phyloP scores from a whole-genome alignment of 179 eudicot genomes.

The Silene coronaria region DNA sequence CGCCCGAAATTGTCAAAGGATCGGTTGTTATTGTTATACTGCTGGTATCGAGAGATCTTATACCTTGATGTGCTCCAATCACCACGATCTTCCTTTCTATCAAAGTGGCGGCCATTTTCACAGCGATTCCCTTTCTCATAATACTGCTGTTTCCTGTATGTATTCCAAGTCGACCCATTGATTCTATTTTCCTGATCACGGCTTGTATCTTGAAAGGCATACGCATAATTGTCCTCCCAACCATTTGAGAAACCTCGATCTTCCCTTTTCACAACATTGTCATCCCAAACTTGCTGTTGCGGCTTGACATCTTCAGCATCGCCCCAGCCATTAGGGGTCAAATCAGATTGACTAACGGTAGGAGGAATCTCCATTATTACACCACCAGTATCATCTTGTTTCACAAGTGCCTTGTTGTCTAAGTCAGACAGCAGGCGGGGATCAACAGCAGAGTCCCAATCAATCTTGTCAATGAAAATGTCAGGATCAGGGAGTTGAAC shows the following conservation, averaged over 20 bases:
- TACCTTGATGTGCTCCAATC: conserved; percentile 21
- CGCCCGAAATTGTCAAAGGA: conserved; percentile 7
- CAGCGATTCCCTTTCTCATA: conserved; percentile 1
- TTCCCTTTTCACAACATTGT: neutral
- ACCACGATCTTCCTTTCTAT: conserved; percentile 7
- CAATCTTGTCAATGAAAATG: conserved; percentile 50
- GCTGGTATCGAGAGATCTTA: conserved; percentile 10
- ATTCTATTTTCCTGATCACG: neutral
- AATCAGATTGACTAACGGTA: conserved; percentile 10
- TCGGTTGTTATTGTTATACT: conserved; percentile 5
- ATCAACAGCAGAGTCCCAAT: conserved; percentile 61
- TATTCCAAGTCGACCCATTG: conserved; percentile 6
- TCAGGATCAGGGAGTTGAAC: conserved; percentile 55
- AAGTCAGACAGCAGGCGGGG: conserved; percentile 48
- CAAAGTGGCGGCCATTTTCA: conserved; percentile 4
- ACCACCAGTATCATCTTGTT: conserved; percentile 13
- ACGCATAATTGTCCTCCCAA: neutral
- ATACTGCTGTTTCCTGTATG: neutral
- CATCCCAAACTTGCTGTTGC: conserved; percentile 13
- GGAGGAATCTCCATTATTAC: conserved; percentile 25
- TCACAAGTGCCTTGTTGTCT: conserved; percentile 37
- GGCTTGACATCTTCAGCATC: conserved; percentile 17
- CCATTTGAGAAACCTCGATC: neutral
- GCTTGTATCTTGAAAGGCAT: neutral
- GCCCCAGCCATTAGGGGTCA: conserved; percentile 33